Evolutionary conservation across 768 basidiomycete genomes (phyloP).

Genomic region (Rossbeevera mucosa): DNA sequence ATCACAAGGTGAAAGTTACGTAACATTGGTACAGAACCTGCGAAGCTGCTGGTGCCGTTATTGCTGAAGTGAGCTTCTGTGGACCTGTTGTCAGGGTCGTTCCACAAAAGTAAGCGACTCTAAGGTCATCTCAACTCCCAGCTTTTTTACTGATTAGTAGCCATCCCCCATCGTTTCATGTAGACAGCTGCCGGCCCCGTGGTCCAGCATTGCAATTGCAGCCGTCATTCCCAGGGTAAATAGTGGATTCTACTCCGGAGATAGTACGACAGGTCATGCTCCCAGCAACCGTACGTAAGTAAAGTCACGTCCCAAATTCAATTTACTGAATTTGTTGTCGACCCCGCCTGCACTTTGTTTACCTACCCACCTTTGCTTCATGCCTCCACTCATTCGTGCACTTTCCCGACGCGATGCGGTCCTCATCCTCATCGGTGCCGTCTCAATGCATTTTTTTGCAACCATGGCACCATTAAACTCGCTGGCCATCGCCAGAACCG

Average conservation of each 20-base stretch:
- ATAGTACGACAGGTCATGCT: not conserved
- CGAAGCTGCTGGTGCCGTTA: no score
- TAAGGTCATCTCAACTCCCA: no score
- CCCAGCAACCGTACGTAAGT: not conserved
- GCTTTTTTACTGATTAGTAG: no score
- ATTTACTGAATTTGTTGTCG: not conserved
- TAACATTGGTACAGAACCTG: no score
- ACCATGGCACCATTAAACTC: slow-evolving; percentile 33
- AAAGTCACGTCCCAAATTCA: not conserved
- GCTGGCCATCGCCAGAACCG: slow-evolving; percentile 32
- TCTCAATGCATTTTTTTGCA: slow-evolving; percentile 50
- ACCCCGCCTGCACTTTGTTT: not conserved
- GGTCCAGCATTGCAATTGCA: not conserved
- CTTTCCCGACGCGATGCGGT: slow-evolving; percentile 55
- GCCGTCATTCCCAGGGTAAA: not conserved
- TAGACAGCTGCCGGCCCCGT: not conserved
- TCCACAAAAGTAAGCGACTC: no score
- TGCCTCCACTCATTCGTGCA: slow-evolving; percentile 37
- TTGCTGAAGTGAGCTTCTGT: no score
- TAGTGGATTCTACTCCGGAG: not conserved
- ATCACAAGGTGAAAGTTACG: no score
- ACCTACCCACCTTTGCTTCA: slow-evolving; percentile 8
- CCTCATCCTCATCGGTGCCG: slow-evolving; percentile 55
- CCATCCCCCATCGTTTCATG: not conserved
- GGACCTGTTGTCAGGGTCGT: no score